Percentiles rank a stretch among this genome's conserved stretches.
These are phyloP conservation scores for Hypericum perforatum DNA, from an alignment of 345 rosid species.

Conservation along the genomic window DNA sequence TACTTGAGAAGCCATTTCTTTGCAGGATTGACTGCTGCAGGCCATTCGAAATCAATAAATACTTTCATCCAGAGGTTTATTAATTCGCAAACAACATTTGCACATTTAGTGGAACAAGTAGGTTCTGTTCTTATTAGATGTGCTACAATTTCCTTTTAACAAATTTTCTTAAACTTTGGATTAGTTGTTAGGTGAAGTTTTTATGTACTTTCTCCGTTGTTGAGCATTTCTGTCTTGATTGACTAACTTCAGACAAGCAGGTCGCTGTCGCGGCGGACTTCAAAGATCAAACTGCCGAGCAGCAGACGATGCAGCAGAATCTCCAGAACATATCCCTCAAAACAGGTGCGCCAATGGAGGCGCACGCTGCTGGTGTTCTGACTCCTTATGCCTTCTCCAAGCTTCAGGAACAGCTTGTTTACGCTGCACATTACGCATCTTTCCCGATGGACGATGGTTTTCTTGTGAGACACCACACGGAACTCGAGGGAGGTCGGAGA, in stretches of 20 bases:
- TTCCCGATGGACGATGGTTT: slow-evolving; percentile 78
- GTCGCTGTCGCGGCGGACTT: slow-evolving; percentile 81
- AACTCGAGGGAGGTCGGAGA: slow-evolving; percentile 84
- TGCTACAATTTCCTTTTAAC: not conserved
- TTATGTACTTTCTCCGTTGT: too few species aligned
- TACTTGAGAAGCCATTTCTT: slow-evolving; percentile 80
- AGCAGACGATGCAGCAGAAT: slow-evolving; percentile 94
- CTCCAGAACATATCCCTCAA: slow-evolving; percentile 78
- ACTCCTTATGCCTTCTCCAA: slow-evolving; percentile 92
- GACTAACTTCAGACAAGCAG: slow-evolving; percentile 27
- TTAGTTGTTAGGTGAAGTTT: not conserved
- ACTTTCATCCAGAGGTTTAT: slow-evolving; percentile 89
- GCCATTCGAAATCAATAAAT: slow-evolving; percentile 74
- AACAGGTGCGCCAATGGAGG: slow-evolving; percentile 95
- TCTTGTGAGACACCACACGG: slow-evolving; percentile 88
- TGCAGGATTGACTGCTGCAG: slow-evolving; percentile 71
- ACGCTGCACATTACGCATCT: slow-evolving; percentile 91
- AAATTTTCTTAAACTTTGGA: not conserved
- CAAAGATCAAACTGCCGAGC: slow-evolving; percentile 94
- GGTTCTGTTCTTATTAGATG: not conserved
- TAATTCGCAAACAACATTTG: slow-evolving; percentile 80
- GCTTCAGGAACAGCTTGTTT: slow-evolving; percentile 93
- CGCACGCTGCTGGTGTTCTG: slow-evolving; percentile 75
- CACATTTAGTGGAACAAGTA: slow-evolving; percentile 92
- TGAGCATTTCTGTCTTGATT: slow-evolving; percentile 5